Evolutionary conservation across 2,329 filamentous ascomycete genomes (phyloP).

Genomic region (Bertia moriformis): DNA sequence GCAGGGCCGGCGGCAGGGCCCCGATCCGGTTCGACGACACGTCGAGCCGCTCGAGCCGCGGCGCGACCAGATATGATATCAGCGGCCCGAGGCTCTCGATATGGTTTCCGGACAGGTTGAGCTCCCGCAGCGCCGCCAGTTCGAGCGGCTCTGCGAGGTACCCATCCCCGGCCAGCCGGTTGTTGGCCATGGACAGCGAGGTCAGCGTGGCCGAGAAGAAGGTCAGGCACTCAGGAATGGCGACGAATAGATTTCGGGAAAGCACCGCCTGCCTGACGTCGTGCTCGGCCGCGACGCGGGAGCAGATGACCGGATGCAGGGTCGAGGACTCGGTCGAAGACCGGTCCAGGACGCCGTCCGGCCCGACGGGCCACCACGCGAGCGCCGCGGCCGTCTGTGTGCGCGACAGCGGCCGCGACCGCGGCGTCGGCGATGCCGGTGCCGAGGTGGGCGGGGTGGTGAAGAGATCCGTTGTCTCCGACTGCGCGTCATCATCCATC

Average conservation of each 20-base stretch:
- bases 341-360: constrained; percentile 53
- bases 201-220: constrained; percentile 60
- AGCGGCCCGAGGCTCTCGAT: constrained; percentile 58
- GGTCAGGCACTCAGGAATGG: constrained; percentile 56
- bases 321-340: constrained; percentile 51
- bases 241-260: constrained; percentile 61
- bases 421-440: constrained; percentile 26
- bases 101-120: constrained; percentile 63
- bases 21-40: constrained; percentile 70
- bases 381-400: constrained; percentile 26
- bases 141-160: constrained; percentile 55
- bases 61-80: constrained; percentile 53
- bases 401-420: constrained; percentile 29
- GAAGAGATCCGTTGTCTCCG: constrained; percentile 39
- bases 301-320: constrained; percentile 40
- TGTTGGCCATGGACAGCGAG: constrained; percentile 61
- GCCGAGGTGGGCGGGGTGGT: constrained; percentile 40
- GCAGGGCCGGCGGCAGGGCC: constrained; percentile 47
- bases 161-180: constrained; percentile 48
- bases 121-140: constrained; percentile 60
- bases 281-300: constrained; percentile 35
- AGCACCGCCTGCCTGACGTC: constrained; percentile 46
- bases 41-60: constrained; percentile 62
- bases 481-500: constrained; percentile 24
- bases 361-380: constrained; percentile 43